Conservation (phyloP, 345 rosid genomes). For the Citrus australasica region DNA sequence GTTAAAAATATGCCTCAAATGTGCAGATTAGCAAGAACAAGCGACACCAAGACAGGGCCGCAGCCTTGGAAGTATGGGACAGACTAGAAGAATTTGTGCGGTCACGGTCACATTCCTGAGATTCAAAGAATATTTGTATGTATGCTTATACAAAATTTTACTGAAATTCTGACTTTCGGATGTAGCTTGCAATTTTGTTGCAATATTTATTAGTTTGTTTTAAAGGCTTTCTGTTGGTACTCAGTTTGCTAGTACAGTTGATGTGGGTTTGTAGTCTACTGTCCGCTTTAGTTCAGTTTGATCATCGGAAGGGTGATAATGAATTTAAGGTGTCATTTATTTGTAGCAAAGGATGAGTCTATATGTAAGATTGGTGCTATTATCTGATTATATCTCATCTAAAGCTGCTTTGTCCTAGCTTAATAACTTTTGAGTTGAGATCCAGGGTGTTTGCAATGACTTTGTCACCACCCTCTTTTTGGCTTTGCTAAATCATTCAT, state of each 20-base stretch:
- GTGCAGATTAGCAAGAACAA: constrained; percentile 94
- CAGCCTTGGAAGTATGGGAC: constrained; percentile 97
- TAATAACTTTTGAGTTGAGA: background rate
- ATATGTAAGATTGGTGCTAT: constrained; percentile 2
- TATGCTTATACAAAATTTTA: constrained; percentile 14
- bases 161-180: constrained; percentile 2
- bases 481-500: background rate
- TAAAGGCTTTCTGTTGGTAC: background rate
- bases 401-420: background rate
- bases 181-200: constrained; percentile 20
- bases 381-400: background rate
- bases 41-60: constrained; percentile 93
- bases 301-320: constrained; percentile 6
- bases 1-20: constrained; percentile 10
- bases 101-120: constrained; percentile 72
- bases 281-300: background rate
- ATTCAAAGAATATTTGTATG: constrained; percentile 20
- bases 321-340: background rate
- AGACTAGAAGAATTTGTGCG: constrained; percentile 87
- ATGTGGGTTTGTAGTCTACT: background rate
- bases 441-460: background rate
- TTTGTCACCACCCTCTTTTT: background rate
- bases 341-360: background rate
- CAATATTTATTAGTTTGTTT: constrained; percentile 10
- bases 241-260: background rate